Evolutionary conservation across 2,329 filamentous ascomycete species (phyloP).

Genomic region (Xylariaceae sp.): DNA sequence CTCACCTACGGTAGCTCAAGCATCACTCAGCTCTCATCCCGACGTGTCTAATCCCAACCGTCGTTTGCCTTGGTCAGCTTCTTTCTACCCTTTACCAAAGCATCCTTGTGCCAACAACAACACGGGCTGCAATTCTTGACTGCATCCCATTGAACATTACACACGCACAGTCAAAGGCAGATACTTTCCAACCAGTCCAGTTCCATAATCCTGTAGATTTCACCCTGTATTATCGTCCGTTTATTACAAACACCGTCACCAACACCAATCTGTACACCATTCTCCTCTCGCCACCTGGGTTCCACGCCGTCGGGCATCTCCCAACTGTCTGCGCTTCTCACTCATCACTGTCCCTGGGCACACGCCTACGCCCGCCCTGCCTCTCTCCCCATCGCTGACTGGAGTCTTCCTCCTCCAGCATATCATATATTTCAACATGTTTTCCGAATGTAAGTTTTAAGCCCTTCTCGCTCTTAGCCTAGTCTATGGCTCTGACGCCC

Average conservation of each 20-base stretch:
- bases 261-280: neutral
- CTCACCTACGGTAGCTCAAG: too few relatives aligned
- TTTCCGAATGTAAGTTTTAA: conserved; percentile 78
- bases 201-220: neutral
- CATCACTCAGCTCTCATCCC: too few relatives aligned
- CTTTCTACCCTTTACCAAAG: too few relatives aligned
- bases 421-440: conserved; percentile 50
- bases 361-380: conserved; percentile 3
- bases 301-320: conserved; percentile 15
- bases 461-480: neutral
- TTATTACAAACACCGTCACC: neutral
- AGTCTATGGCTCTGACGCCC: neutral
- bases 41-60: too few relatives aligned
- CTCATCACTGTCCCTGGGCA: too few relatives aligned
- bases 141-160: too few relatives aligned
- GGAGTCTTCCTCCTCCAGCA: conserved; percentile 32
- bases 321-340: conserved; percentile 8
- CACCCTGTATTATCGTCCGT: neutral
- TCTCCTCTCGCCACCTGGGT: neutral
- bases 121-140: too few relatives aligned
- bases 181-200: neutral
- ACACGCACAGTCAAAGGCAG: too few relatives aligned
- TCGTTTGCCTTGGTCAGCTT: too few relatives aligned
- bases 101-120: too few relatives aligned
- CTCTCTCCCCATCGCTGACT: conserved; percentile 18